These are phyloP conservation scores for Bacidia rubella DNA, from an alignment of 495 filamentous ascomycete species.

Conservation along the genomic window DNA sequence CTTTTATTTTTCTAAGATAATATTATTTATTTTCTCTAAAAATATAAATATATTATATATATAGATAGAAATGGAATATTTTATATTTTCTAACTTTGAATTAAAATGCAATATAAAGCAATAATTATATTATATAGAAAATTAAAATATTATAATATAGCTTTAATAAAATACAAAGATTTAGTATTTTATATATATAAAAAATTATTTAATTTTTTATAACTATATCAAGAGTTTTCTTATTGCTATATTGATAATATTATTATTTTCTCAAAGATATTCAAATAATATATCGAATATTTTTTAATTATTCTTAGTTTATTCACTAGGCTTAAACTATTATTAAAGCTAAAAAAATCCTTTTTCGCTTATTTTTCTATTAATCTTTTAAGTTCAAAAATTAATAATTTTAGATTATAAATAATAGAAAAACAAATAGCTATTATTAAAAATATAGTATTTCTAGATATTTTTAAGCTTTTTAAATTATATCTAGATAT, in stretches of 20 bases:
- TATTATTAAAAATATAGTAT: neutral
- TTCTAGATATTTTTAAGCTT: neutral
- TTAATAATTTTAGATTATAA: neutral
- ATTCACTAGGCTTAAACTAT: neutral
- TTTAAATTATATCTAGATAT: neutral
- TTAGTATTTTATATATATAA: neutral
- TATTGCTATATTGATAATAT: constrained; percentile 10
- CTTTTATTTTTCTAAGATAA: neutral
- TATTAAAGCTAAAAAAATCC: neutral
- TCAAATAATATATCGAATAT: constrained; percentile 4
- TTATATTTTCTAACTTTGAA: neutral
- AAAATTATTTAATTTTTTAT: neutral
- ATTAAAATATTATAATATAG: neutral
- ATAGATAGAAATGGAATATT: neutral
- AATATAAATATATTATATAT: constrained; percentile 5
- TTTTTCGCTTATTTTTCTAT: neutral
- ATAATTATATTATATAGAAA: neutral
- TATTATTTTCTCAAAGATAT: constrained; percentile 4
- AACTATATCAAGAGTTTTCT: neutral
- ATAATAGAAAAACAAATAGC: neutral
- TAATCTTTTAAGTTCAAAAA: neutral
- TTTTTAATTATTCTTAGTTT: neutral
- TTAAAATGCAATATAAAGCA: neutral
- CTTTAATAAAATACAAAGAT: neutral
- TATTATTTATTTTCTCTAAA: constrained; percentile 4